A percentile compares a stretch with the other conserved stretches of the same genome.
phyloP scores from a whole-genome alignment of 73 alveolate genomes.

The Blepharisma japonicum region DNA sequence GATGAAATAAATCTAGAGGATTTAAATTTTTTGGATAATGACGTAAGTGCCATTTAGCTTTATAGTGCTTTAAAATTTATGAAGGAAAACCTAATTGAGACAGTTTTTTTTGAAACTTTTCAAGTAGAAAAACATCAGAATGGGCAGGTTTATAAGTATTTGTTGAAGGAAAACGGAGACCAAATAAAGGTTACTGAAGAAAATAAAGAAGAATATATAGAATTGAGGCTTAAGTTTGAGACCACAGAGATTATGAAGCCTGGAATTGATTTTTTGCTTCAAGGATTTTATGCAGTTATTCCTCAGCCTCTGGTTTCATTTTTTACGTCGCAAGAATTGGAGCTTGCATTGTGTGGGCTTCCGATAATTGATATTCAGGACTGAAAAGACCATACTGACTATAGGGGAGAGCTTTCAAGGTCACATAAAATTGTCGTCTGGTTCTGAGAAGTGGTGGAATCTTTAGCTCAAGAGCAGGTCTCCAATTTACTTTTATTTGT shows the following conservation, averaged over 20 bases:
- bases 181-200: slow-evolving; percentile 36
- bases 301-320: slow-evolving; percentile 47
- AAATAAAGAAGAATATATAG: slow-evolving; percentile 35
- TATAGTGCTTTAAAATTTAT: slow-evolving; percentile 31
- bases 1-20: slow-evolving; percentile 13
- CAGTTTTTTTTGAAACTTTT: no score
- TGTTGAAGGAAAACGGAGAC: slow-evolving; percentile 46
- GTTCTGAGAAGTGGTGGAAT: slow-evolving; percentile 87
- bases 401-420: slow-evolving; percentile 68
- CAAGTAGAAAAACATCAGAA: no score
- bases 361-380: slow-evolving; percentile 83
- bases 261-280: slow-evolving; percentile 50
- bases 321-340: slow-evolving; percentile 65
- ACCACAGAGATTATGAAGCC: not conserved
- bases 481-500: slow-evolving; percentile 86
- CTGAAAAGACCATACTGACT: slow-evolving; percentile 80
- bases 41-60: slow-evolving; percentile 22
- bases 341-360: slow-evolving; percentile 60
- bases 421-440: slow-evolving; percentile 65
- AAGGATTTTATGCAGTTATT: slow-evolving; percentile 57
- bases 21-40: slow-evolving; percentile 42
- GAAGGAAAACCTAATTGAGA: slow-evolving; percentile 35
- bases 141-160: no score
- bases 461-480: slow-evolving; percentile 61
- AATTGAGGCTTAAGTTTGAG: slow-evolving; percentile 8